Evolutionary conservation across 2,329 filamentous ascomycete genomes (phyloP), one percentile per base, ranked within the genome.

Genomic region (Botryotinia calthae): DNA sequence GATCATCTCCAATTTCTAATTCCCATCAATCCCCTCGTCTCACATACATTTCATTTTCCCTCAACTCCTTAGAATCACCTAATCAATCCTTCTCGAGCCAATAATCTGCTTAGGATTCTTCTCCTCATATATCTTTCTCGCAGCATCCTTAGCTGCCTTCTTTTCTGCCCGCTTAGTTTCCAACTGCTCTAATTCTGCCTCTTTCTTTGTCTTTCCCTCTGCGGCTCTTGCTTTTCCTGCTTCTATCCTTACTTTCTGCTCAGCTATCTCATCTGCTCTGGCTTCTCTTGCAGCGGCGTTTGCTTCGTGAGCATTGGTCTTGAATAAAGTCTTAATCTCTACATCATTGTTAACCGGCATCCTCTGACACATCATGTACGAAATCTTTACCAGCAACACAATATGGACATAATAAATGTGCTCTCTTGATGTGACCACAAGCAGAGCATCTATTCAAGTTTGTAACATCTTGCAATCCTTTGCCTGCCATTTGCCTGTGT

Each of bases 401-500:
- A 80, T 93, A 90, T 31, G 94, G 90, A 82, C 96, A 99, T 76
- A 99, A 82, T 51, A 94, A 85, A 84, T 99, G 96, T 80, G 94
- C 91, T 81, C 94, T 90, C 86, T 99, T 99, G 40, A 90, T 85
- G 81, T 92, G 88, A 66, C 96, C 97, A 79, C 96, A 99, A 22
- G 90, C 93, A 0, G 95, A 93, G 81, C 96, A 99, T 80, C 90
- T 93, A 84, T 94, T 97, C 78, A 99, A 84, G 71, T 89, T 88
- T 76, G 92, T 96, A 73, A 97, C 90, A 81, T 99, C 96, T 84
- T 97, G 93, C 78, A 99, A 83, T 62, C 91, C 95, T 85, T 99
- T 99, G 80, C 96, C 96, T 37, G 95, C 95, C 91, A 98, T 92
- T 81, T 97, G 94, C 79, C 97, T 90, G 81, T 94, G 91, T 78